phyloP scores from a whole-genome alignment of 2,329 filamentous ascomycete genomes.

The Diplodia sapinea region DNA sequence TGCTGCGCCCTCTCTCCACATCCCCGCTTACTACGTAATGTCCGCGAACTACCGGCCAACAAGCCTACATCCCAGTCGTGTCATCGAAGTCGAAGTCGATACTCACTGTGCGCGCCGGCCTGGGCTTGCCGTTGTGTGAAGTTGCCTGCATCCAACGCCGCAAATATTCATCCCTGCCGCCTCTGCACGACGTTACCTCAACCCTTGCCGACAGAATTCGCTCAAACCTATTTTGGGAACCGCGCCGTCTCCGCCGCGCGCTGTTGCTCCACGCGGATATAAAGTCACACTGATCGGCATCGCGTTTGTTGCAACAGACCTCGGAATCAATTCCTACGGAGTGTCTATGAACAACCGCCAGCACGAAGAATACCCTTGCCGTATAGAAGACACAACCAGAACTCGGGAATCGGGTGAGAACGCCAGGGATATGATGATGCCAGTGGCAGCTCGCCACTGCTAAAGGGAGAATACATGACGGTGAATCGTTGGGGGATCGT shows the following conservation, averaged over 20 bases:
- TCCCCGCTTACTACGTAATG: too few species aligned
- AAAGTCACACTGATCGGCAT: not conserved
- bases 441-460: slow-evolving; percentile 28
- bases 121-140: not conserved
- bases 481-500: slow-evolving; percentile 32
- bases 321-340: slow-evolving; percentile 26
- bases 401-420: slow-evolving; percentile 29
- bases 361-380: slow-evolving; percentile 20
- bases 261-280: not conserved
- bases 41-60: too few species aligned
- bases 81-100: too few species aligned
- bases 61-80: too few species aligned
- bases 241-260: not conserved
- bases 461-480: slow-evolving; percentile 32
- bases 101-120: too few species aligned
- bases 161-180: not conserved
- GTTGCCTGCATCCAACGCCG: not conserved
- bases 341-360: slow-evolving; percentile 31
- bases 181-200: slow-evolving; percentile 7
- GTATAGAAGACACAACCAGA: slow-evolving; percentile 26
- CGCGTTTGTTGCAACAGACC: slow-evolving; percentile 3
- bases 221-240: slow-evolving; percentile 2
- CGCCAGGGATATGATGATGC: slow-evolving; percentile 33
- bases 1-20: not conserved
- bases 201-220: not conserved